phyloP scores from a whole-genome alignment of 2,329 filamentous ascomycete genomes.

The Zymoseptoria brevis region DNA sequence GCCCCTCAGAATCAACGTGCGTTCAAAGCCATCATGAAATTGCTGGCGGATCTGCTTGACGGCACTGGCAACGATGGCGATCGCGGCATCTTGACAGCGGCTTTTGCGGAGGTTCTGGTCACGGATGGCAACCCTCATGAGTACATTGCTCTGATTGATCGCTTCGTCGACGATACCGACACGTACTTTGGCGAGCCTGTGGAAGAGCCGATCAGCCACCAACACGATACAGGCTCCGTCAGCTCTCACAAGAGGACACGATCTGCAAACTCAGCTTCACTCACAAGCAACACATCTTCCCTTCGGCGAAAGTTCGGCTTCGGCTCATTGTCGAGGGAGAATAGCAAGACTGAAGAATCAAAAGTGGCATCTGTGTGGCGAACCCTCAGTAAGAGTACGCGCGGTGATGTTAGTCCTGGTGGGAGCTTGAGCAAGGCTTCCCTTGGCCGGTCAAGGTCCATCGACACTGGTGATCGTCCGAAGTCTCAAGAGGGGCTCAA shows the following conservation, averaged over 20 bases:
- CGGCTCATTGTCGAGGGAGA: conserved; percentile 63
- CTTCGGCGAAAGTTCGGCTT: conserved; percentile 78
- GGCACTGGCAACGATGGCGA: conserved; percentile 88
- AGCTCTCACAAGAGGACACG: conserved; percentile 42
- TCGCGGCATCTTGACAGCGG: conserved; percentile 75
- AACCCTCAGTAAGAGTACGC: conserved; percentile 72
- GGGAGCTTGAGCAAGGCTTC: conserved; percentile 60
- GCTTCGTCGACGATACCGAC: conserved; percentile 82
- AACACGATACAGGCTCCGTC: conserved; percentile 17
- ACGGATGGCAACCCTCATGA: conserved; percentile 67
- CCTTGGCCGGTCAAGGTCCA: conserved; percentile 65
- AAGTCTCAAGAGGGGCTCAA: conserved; percentile 47
- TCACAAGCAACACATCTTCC: conserved; percentile 81
- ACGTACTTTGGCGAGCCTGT: conserved; percentile 67
- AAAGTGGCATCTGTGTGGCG: conserved; percentile 73
- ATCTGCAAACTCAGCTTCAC: conserved; percentile 61
- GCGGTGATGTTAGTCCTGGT: conserved; percentile 51
- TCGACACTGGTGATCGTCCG: conserved; percentile 56
- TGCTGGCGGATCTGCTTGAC: conserved; percentile 79
- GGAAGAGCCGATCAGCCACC: conserved; percentile 16
- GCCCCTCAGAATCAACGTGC: conserved; percentile 60
- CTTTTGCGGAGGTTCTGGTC: conserved; percentile 81
- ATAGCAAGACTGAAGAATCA: conserved; percentile 65
- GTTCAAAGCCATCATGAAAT: conserved; percentile 73
- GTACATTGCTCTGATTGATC: conserved; percentile 81